These are phyloP conservation scores for Lentinula novae-zelandiae DNA, from an alignment of 1,284 basidiomycete species.

Conservation along the genomic window DNA sequence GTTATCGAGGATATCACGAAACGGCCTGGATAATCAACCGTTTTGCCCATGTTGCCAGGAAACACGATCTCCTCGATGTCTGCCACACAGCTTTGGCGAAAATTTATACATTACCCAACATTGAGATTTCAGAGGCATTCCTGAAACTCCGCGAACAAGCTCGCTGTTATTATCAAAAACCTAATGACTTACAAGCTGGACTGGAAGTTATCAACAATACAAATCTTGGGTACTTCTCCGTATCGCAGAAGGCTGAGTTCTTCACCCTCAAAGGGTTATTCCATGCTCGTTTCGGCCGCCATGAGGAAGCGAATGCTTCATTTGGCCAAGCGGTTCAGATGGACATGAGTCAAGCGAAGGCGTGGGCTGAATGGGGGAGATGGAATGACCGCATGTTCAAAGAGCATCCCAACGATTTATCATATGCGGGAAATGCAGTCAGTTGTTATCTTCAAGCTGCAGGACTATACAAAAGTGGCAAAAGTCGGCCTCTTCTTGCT, in stretches of 20 bases:
- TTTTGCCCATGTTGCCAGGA: constrained; percentile 98
- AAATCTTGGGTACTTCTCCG: constrained; percentile 98
- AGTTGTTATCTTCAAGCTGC: constrained; percentile 98
- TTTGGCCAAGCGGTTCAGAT: constrained; percentile 96
- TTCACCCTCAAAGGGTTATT: constrained; percentile 99
- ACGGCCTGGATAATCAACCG: constrained; percentile 99
- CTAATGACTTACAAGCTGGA: constrained; percentile 90
- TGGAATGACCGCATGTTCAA: constrained; percentile 95
- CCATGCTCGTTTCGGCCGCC: constrained; percentile 83
- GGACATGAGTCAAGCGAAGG: constrained; percentile 93
- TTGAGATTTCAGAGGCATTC: constrained; percentile 99
- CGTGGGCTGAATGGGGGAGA: constrained; percentile 98
- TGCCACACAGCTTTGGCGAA: constrained; percentile 95
- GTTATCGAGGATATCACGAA: constrained; percentile 99
- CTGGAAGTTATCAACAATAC: constrained; percentile 99
- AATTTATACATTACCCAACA: constrained; percentile 99
- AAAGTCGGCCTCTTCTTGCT: constrained; percentile 88
- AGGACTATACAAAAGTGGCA: constrained; percentile 92
- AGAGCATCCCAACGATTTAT: constrained; percentile 71
- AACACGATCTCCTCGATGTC: constrained; percentile 95
- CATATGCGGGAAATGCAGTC: constrained; percentile 86
- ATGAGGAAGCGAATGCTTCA: constrained; percentile 89
- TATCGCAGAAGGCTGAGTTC: constrained; percentile 95
- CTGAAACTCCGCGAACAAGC: constrained; percentile 98
- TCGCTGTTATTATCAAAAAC: constrained; percentile 97